Evolutionary conservation across 495 filamentous ascomycete genomes (phyloP), one percentile per base, ranked within the genome.

Genomic region (Aspergillus olivimuriae): DNA sequence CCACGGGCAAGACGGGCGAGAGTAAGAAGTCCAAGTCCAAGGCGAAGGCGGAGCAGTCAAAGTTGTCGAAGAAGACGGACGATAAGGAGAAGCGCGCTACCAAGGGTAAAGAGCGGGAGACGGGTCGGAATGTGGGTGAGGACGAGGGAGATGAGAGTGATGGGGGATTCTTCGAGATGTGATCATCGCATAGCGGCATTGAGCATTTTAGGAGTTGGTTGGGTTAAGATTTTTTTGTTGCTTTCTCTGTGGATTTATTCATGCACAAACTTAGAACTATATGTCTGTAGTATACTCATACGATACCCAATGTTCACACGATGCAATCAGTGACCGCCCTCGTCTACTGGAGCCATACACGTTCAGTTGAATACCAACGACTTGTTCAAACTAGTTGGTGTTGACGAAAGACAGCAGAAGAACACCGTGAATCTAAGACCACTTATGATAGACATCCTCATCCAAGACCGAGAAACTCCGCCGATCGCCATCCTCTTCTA

Each of bases 111-210:
- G 44, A 52, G 24, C 33, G 10, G 20, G 34, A 43, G 35, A 41
- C 36, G 20, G 47, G 48, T 28, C 40, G 43, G 17, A 45, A 55
- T 28, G 26, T 50, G 41, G 23, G 31, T 41, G 32, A 39, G 15
- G 56, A 58, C 35, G 58, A 66, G 7, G 66, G 63, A 12, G 72
- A 76, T 0, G 69, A 70, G 6, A 79, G 74, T 51, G 77, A 80
- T 53, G 77, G 72, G 17, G 77, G 74, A 4, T 81, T 81, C 57
- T 81, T 69, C 23, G 65, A 69, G 44, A 52, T 58, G 42, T 60
- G 43, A 52, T 32, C 33, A 43, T 47, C 35, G 30, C 39, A 23
- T 36, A 32, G 35, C 6, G 32, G 34, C 9, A 18, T 37, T 34
- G 34, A 22, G 41, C n/a, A n/a, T n/a, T n/a, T n/a, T n/a, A n/a